phyloP scores from a whole-genome alignment of 345 rosid genomes.

The Atalantia buxifolia region DNA sequence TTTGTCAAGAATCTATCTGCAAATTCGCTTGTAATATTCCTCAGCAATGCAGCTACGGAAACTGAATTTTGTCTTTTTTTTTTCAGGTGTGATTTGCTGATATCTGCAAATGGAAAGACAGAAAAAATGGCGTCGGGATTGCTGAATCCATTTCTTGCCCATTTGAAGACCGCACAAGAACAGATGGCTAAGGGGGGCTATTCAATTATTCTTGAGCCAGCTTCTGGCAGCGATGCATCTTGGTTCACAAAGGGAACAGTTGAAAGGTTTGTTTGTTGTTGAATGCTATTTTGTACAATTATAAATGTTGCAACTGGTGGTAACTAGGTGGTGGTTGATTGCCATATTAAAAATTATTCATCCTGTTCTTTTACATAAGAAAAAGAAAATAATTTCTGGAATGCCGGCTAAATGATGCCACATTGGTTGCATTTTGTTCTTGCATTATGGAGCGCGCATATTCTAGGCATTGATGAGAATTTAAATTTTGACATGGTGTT shows the following conservation, averaged over 20 bases:
- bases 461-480: neutral
- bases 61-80: constrained; percentile 6
- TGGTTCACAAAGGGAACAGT: constrained; percentile 90
- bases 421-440: neutral
- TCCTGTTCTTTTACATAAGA: neutral
- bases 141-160: constrained; percentile 85
- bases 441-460: neutral
- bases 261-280: constrained; percentile 50
- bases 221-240: constrained; percentile 42
- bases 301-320: neutral
- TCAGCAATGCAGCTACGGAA: neutral
- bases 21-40: neutral
- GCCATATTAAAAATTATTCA: neutral
- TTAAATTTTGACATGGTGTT: neutral
- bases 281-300: neutral
- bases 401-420: neutral
- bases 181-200: constrained; percentile 89
- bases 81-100: constrained; percentile 85
- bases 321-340: neutral
- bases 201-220: constrained; percentile 78
- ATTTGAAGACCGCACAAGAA: constrained; percentile 77
- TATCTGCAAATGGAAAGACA: constrained; percentile 71
- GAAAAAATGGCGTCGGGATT: constrained; percentile 90
- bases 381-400: neutral
- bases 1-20: neutral